Base-by-base conservation (phyloP, 192 early-diverging fungal genomes). In the Coemansia sp. region DNA sequence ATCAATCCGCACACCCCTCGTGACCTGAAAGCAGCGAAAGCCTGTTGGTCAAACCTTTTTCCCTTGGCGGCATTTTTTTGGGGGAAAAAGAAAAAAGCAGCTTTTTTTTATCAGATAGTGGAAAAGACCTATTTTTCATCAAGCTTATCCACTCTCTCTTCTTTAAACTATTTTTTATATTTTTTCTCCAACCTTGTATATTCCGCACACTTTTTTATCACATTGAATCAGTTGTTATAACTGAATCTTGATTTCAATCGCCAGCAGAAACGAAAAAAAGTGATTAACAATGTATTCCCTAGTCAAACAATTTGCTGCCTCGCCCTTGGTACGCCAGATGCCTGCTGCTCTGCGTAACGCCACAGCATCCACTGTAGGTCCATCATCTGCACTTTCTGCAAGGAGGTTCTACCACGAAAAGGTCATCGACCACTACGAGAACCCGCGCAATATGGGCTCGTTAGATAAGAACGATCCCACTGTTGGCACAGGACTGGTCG, bases 371-470 rank as follows among this genome's bases (percentile, higher is more conserved):
- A 35, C 40, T 43, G 45, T 23, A 15, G 64, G 39, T 4, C 65
- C 59, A 35, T 7, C 51, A 18, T 37, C 56, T 2, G 55, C 58
- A 16, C 15, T 42, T 5, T 65, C 56, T 7, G 61, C 60, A 21
- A 39, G 21, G 46, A 75, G 81, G 61, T 52, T 53, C 39, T 83
- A 81, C 75, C 84, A 81, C 76, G 84, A 84, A 42, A 81, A 81
- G 71, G 96, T 99, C 15, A 95, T 99, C 79, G 95, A 99, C 75
- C 96, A 99, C 83, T 99, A 99, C 78, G 93, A 97, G 75, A 86
- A 86, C 51, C 96, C 96, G 43, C 88, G 95, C 71, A 99, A 99
- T 76, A 94, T 99, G 63, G 96, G 96, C 42, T 95, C 94, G 7
- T 83, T 99, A 53, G 84, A 87, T 68, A 95, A 95, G 78, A 84